Conservation (phyloP, 306 rosid species). For the Purshia tridentata region DNA sequence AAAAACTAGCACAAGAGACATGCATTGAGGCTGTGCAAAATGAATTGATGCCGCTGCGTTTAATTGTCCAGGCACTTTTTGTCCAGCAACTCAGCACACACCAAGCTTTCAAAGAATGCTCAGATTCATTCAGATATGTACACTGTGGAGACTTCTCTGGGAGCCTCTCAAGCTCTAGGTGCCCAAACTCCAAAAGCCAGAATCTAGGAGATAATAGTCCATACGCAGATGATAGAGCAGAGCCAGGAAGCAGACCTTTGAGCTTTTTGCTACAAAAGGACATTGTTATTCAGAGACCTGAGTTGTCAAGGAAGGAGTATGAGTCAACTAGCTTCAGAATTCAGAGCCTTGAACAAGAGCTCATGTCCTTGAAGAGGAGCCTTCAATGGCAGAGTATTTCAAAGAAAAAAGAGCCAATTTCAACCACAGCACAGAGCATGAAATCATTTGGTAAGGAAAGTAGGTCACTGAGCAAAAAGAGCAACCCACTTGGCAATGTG, state of each 20-base stretch:
- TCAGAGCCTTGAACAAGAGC: conserved; percentile 75
- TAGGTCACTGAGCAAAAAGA: conserved; percentile 52
- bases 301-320: conserved; percentile 54
- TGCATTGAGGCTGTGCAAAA: conserved; percentile 91
- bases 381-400: conserved; percentile 55
- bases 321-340: conserved; percentile 89
- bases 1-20: conserved; percentile 71
- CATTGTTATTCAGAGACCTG: conserved; percentile 38
- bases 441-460: conserved; percentile 47
- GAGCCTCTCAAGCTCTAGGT: conserved; percentile 60
- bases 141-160: conserved; percentile 63
- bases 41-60: conserved; percentile 82
- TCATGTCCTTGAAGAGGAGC: conserved; percentile 63
- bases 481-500: conserved; percentile 51
- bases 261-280: conserved; percentile 64
- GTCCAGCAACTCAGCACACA: conserved; percentile 79
- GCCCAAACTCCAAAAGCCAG: conserved; percentile 58
- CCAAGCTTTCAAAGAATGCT: conserved; percentile 81
- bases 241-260: conserved; percentile 49
- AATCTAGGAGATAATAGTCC: conserved; percentile 56
- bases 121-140: conserved; percentile 67
- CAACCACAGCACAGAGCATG: conserved; percentile 33
- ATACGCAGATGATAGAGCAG: conserved; percentile 49
- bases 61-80: conserved; percentile 84
- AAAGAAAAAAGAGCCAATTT: conserved; percentile 43